These are phyloP conservation scores for Gossypium davidsonii DNA, from an alignment of 441 rosid species.

Conservation along the genomic window DNA sequence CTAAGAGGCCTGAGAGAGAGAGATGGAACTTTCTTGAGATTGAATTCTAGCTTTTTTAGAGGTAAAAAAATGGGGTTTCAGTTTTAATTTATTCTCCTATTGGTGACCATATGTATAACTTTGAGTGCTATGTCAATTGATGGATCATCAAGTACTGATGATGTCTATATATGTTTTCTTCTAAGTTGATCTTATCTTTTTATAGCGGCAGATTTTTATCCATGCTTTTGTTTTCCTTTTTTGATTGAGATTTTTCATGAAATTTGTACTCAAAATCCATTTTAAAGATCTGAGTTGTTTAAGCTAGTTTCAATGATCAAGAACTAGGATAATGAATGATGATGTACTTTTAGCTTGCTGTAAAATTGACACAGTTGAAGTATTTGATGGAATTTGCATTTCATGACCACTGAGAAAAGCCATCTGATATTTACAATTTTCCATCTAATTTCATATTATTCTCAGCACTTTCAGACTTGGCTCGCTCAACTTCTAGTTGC, in stretches of 20 bases:
- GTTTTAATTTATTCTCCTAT: slow-evolving; percentile 7
- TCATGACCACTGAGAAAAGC: too few relatives aligned
- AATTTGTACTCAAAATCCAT: not conserved
- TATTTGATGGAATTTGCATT: too few relatives aligned
- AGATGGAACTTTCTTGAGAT: slow-evolving; percentile 24
- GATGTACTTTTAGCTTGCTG: too few relatives aligned
- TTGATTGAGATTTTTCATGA: slow-evolving; percentile 1
- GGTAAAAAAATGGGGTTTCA: slow-evolving; percentile 28
- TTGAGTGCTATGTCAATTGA: slow-evolving; percentile 24
- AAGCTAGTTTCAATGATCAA: not conserved
- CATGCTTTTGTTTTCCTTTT: not conserved
- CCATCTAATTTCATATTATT: too few relatives aligned
- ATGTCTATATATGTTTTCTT: slow-evolving; percentile 2
- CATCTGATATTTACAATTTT: too few relatives aligned
- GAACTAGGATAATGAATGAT: not conserved
- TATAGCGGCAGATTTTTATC: slow-evolving; percentile 15
- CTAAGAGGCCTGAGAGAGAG: not conserved
- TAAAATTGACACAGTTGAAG: too few relatives aligned
- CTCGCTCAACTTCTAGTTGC: too few relatives aligned
- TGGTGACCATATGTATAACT: not conserved
- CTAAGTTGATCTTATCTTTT: not conserved
- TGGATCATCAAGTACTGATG: slow-evolving; percentile 49
- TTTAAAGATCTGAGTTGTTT: slow-evolving; percentile 14
- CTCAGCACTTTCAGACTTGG: too few relatives aligned
- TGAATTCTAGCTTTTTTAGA: slow-evolving; percentile 9